These are phyloP conservation scores for Termitomyces sp. DNA, from an alignment of 768 basidiomycete genomes.

Conservation along the genomic window DNA sequence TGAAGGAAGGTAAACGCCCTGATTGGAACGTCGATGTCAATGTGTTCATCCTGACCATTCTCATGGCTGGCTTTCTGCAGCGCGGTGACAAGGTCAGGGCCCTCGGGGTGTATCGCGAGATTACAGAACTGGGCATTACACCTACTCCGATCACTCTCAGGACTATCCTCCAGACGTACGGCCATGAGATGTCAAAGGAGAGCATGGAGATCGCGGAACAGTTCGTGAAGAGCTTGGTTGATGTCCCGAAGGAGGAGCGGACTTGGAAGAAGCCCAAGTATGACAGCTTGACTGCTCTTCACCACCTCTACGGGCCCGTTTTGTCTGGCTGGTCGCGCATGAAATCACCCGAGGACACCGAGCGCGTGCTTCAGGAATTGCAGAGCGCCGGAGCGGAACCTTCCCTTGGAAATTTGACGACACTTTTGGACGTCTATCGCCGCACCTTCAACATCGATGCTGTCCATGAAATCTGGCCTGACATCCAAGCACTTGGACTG, in stretches of 20 bases:
- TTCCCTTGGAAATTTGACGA: conserved; percentile 53
- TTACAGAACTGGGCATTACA: conserved; percentile 57
- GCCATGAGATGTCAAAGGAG: conserved; percentile 39
- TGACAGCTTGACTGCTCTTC: conserved; percentile 38
- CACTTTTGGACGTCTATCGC: conserved; percentile 71
- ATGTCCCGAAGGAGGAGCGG: conserved; percentile 23
- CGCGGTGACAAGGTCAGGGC: conserved; percentile 47
- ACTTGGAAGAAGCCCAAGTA: conserved; percentile 34
- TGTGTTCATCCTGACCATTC: conserved; percentile 61
- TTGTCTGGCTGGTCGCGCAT: conserved; percentile 43
- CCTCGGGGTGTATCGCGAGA: conserved; percentile 63
- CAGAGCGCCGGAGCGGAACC: conserved; percentile 50
- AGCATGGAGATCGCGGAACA: conserved; percentile 58
- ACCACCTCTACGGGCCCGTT: conserved; percentile 58
- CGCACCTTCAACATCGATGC: conserved; percentile 46
- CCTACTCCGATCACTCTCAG: conserved; percentile 67
- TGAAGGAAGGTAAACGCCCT: conserved; percentile 44
- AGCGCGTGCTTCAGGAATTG: conserved; percentile 48
- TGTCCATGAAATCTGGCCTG: conserved; percentile 62
- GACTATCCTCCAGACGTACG: conserved; percentile 61
- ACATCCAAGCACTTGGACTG: conserved; percentile 55
- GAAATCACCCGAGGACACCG: conserved; percentile 45
- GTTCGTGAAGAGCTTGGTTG: conserved; percentile 53
- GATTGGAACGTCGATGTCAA: conserved; percentile 38
- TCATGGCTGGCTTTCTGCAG: conserved; percentile 71